These are phyloP conservation scores for Leishmania tarentolae DNA, from an alignment of 208 protist genomes.

Conservation along the genomic window DNA sequence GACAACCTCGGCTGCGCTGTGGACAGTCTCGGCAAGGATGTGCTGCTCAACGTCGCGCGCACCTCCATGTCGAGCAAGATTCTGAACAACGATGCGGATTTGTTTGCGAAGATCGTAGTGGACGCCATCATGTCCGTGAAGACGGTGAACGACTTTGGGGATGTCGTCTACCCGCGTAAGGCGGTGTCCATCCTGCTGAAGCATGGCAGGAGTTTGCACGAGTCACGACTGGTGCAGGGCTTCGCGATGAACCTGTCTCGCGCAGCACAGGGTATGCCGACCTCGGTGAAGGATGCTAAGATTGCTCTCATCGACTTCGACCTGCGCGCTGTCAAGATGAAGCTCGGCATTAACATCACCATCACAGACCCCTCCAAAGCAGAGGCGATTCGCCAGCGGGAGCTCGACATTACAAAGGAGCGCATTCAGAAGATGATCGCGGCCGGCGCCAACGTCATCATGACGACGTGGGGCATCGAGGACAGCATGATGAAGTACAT, in stretches of 20 bases:
- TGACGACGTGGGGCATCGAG: slow-evolving; percentile 99
- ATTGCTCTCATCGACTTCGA: slow-evolving; percentile 99
- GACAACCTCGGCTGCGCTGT: slow-evolving; percentile 86
- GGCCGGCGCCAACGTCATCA: slow-evolving; percentile 98
- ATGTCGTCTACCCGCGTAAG: slow-evolving; percentile 98
- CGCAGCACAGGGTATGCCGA: slow-evolving; percentile 98
- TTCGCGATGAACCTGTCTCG: slow-evolving; percentile 97
- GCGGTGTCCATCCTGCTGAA: slow-evolving; percentile 98
- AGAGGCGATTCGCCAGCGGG: slow-evolving; percentile 96
- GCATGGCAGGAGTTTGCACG: slow-evolving; percentile 95
- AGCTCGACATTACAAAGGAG: slow-evolving; percentile 98
- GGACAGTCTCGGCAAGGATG: slow-evolving; percentile 94
- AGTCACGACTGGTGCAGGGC: slow-evolving; percentile 93
- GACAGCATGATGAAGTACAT: slow-evolving; percentile 99
- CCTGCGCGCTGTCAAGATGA: slow-evolving; percentile 97
- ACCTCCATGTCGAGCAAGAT: slow-evolving; percentile 99
- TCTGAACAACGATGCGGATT: slow-evolving; percentile 95
- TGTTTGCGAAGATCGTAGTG: slow-evolving; percentile 98
- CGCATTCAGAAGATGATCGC: slow-evolving; percentile 97
- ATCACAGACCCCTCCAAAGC: slow-evolving; percentile 98
- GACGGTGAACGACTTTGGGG: slow-evolving; percentile 91
- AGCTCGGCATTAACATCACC: slow-evolving; percentile 97
- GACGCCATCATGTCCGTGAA: slow-evolving; percentile 92
- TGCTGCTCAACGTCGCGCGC: slow-evolving; percentile 97
- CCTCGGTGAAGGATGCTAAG: slow-evolving; percentile 94